Evolutionary conservation across 352 stramenopile species (phyloP).

Genomic region (Pythium aristosporum): DNA sequence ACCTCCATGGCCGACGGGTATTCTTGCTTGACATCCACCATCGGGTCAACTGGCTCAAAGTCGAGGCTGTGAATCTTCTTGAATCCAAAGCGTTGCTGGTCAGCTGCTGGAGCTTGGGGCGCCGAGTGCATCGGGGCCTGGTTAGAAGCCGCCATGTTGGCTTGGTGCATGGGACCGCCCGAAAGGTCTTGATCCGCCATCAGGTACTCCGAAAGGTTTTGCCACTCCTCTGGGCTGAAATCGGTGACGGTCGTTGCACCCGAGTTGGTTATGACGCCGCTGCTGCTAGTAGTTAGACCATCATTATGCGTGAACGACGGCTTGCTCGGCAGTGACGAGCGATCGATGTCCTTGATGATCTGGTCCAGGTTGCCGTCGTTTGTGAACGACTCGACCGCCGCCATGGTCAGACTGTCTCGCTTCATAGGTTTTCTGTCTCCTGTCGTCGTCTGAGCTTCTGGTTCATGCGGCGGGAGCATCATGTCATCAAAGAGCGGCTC

Average conservation of each 20-base stretch:
- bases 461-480: constrained; percentile 37
- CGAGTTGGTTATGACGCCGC: constrained; percentile 35
- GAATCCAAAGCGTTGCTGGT: constrained; percentile 32
- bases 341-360: constrained; percentile 77
- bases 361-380: constrained; percentile 72
- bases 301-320: constrained; percentile 34
- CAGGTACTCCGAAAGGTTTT: constrained; percentile 76
- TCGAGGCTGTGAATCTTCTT: constrained; percentile 83
- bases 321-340: constrained; percentile 52
- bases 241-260: constrained; percentile 47
- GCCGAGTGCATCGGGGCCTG: constrained; percentile 10
- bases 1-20: constrained; percentile 41
- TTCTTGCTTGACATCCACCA: constrained; percentile 43
- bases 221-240: constrained; percentile 69
- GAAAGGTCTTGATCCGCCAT: constrained; percentile 49
- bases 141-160: constrained; percentile 3
- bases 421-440: constrained; percentile 33
- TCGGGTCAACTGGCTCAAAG: constrained; percentile 51
- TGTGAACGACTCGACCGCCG: constrained; percentile 69
- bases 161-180: background rate
- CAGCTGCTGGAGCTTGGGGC: background rate
- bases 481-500: constrained; percentile 68
- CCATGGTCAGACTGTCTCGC: constrained; percentile 68
- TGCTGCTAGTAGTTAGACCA: constrained; percentile 26
- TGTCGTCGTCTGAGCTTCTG: background rate